phyloP scores from a whole-genome alignment of 768 basidiomycete genomes.

The Mycena crocata region DNA sequence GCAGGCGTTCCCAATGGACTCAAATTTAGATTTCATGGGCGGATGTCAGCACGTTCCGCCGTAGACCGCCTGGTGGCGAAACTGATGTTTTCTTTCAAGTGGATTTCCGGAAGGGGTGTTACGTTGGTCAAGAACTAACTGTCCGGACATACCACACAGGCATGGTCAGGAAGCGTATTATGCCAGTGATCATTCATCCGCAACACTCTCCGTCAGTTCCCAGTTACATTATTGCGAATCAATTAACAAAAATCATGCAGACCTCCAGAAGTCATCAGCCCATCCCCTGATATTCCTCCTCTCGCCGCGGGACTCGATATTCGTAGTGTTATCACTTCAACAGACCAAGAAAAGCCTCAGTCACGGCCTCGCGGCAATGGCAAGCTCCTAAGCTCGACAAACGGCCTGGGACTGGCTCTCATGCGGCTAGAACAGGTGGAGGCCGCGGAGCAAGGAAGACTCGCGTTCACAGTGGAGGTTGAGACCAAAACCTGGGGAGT shows the following conservation, averaged over 20 bases:
- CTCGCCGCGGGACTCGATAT: conserved; percentile 54
- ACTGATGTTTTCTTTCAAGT: conserved; percentile 56
- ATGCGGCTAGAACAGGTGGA: conserved; percentile 83
- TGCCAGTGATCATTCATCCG: conserved; percentile 76
- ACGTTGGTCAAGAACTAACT: conserved; percentile 97
- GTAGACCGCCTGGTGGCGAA: not conserved
- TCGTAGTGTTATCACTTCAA: conserved; percentile 40
- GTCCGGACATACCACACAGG: conserved; percentile 98
- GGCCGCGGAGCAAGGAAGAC: conserved; percentile 60
- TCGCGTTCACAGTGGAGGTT: conserved; percentile 51
- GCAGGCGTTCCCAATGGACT: conserved; percentile 92
- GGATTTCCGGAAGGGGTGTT: conserved; percentile 98
- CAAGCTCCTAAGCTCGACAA: conserved; percentile 72
- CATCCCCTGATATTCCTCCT: conserved; percentile 35
- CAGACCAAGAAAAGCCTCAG: conserved; percentile 41
- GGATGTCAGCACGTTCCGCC: conserved; percentile 68
- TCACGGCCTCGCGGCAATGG: conserved; percentile 80
- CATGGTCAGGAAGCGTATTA: conserved; percentile 87
- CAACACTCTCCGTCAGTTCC: conserved; percentile 48
- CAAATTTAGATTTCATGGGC: conserved; percentile 94
- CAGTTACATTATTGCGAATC: not conserved
- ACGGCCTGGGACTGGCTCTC: conserved; percentile 80
- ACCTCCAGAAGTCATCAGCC: conserved; percentile 22
- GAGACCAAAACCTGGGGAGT: conserved; percentile 56
- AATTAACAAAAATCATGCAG: conserved; percentile 23